These are phyloP conservation scores for Tolypocladium endophyticum DNA, from an alignment of 2,329 filamentous ascomycete species.

Conservation along the genomic window DNA sequence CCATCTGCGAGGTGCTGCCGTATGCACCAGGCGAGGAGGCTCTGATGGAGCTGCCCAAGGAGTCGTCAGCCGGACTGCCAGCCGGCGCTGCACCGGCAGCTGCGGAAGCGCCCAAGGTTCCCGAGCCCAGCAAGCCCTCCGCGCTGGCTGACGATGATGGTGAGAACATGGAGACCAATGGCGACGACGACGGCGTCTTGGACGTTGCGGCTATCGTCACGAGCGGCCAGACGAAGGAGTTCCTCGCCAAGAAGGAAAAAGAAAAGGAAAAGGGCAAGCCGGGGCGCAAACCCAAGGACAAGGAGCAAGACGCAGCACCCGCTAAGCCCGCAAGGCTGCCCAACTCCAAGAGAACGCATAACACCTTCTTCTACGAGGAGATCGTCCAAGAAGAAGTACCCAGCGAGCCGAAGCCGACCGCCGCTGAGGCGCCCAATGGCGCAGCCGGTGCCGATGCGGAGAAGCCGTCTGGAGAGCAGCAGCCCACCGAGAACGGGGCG, in stretches of 20 bases:
- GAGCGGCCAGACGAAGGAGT: slow-evolving; percentile 71
- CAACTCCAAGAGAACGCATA: slow-evolving; percentile 61
- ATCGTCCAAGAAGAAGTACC: slow-evolving; percentile 43
- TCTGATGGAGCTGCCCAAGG: slow-evolving; percentile 38
- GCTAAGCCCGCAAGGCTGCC: slow-evolving; percentile 52
- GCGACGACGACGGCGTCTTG: slow-evolving; percentile 60
- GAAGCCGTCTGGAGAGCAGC: not conserved
- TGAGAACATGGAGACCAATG: slow-evolving; percentile 24
- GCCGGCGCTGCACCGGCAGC: slow-evolving; percentile 6
- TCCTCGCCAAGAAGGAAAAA: slow-evolving; percentile 72
- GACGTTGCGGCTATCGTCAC: slow-evolving; percentile 80
- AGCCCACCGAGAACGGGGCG: not conserved
- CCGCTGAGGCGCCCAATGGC: slow-evolving; percentile 6
- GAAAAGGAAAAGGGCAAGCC: slow-evolving; percentile 65
- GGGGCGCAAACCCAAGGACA: slow-evolving; percentile 39
- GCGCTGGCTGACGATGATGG: slow-evolving; percentile 21
- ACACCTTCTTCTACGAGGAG: slow-evolving; percentile 67
- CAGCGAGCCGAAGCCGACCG: slow-evolving; percentile 20
- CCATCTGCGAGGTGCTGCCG: slow-evolving; percentile 56
- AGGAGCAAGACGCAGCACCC: slow-evolving; percentile 40
- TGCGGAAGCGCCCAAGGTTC: slow-evolving; percentile 25
- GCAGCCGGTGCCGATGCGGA: slow-evolving; percentile 6
- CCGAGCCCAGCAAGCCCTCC: slow-evolving; percentile 5
- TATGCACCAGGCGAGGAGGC: slow-evolving; percentile 34
- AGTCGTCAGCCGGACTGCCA: slow-evolving; percentile 16